Base-by-base conservation (phyloP, 1,139 yeast species). In the Taphrina flavorubra region DNA sequence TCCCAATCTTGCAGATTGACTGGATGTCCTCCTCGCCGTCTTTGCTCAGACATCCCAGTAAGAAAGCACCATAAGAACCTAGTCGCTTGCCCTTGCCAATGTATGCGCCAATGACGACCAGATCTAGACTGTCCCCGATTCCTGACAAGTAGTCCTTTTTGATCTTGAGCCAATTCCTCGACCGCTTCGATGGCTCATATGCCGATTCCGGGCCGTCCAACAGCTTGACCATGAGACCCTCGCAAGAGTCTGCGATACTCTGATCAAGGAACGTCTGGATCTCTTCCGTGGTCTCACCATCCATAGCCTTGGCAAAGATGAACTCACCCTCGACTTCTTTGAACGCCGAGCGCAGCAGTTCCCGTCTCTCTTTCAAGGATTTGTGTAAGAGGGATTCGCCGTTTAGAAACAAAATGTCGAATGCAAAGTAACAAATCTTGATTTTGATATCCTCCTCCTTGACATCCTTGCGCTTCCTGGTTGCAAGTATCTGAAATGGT, bases 1-100 rank as follows among this genome's bases (percentile, higher is more conserved):
- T 95, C 57, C 99, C 99, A 69, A 95, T 92, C 77, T 95, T 94
- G 80, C 99, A 94, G 57, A 96, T 89, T 0, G 97, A 90, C 77
- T 94, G 99, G 76, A 86, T 91, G 74, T 92, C 97, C 31, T 96
- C 98, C 51, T 73, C 74, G 0, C 91, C 85, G 71, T 92, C 97
- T 66, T 86, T 86, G 75, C 94, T 92, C 77, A 91, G 92, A 51
- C 95, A 87, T 0, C 97, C 99, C 68, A 95, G 81, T 51, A 94
- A 79, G 76, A 91, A 94, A 1, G 98, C 99, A 66, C 99, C 99
- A 77, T 92, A 94, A 69, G 88, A 84, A 34, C 96, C 97, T 0
- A 98, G 92, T 75, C 99, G 84, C 78, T 94, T 95, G 61, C 99
- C 99, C 72, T 86, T 86, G 16, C 99, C 99, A 73, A 86, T 85